A percentile compares a stretch with the other conserved stretches of the same genome.
Conservation (phyloP, 306 rosid genomes). For the Fagus sylvatica region DNA sequence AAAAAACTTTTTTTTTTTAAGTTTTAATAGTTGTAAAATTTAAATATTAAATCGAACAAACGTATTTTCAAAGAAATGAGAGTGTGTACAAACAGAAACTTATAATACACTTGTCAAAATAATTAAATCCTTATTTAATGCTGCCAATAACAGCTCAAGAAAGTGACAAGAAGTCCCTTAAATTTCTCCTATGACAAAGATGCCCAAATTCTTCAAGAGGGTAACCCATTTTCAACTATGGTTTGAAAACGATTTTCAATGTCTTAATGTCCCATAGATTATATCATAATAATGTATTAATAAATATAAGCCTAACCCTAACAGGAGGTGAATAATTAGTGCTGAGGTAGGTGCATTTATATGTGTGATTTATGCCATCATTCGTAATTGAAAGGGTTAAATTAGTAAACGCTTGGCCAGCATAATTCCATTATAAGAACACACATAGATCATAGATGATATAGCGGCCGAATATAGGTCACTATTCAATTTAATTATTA, state of each 20-base stretch:
- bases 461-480: neutral
- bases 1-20: too few relatives aligned
- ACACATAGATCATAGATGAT: neutral
- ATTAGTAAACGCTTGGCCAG: neutral
- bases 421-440: neutral
- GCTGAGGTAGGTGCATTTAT: constrained; percentile 15
- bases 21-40: too few relatives aligned
- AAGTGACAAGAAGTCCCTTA: constrained; percentile 35
- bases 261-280: constrained; percentile 16
- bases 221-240: constrained; percentile 11
- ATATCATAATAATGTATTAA: neutral
- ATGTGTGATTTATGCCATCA: constrained; percentile 4
- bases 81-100: too few relatives aligned
- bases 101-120: constrained; percentile 26
- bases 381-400: neutral
- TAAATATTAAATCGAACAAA: too few relatives aligned
- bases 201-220: constrained; percentile 6
- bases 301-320: neutral
- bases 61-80: too few relatives aligned
- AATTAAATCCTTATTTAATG: constrained; percentile 17
- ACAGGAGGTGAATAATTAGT: constrained; percentile 13
- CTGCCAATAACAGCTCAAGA: constrained; percentile 20
- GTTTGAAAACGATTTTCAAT: constrained; percentile 35
- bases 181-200: constrained; percentile 38
- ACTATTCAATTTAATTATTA: neutral